These are phyloP conservation scores for Leishmania martiniquensis DNA, from an alignment of 208 protist genomes.

Conservation along the genomic window DNA sequence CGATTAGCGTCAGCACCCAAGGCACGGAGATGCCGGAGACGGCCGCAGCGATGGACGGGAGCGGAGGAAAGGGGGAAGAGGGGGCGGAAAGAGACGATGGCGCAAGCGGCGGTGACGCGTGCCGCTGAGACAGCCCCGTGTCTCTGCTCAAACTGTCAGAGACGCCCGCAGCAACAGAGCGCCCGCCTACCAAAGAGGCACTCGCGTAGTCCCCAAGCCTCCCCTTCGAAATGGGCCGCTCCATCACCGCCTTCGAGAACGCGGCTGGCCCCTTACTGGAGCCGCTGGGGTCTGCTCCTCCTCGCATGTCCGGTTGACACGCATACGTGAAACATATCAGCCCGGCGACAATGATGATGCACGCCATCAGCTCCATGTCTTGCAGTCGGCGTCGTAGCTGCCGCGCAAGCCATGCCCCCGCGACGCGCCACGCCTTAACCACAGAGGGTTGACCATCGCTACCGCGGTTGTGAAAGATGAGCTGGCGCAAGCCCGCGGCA, in stretches of 20 bases:
- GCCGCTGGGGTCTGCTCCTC: too few relatives aligned
- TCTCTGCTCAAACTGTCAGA: neutral
- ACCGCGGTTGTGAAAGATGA: neutral
- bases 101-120: neutral
- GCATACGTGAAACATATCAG: conserved; percentile 55
- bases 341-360: conserved; percentile 37
- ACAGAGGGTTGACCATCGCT: neutral
- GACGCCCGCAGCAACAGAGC: neutral
- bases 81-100: neutral
- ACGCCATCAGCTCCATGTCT: conserved; percentile 38
- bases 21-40: neutral
- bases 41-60: neutral
- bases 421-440: neutral
- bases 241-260: neutral
- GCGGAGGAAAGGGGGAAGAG: neutral
- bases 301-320: neutral
- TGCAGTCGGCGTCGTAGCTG: neutral
- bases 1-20: conserved; percentile 19
- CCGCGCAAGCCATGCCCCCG: neutral
- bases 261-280: neutral
- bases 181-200: neutral
- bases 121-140: neutral
- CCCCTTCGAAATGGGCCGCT: neutral
- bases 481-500: neutral
- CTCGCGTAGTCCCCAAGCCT: neutral